phyloP scores from a whole-genome alignment of 2,329 filamentous ascomycete species.

The Cyphellophora europaea region DNA sequence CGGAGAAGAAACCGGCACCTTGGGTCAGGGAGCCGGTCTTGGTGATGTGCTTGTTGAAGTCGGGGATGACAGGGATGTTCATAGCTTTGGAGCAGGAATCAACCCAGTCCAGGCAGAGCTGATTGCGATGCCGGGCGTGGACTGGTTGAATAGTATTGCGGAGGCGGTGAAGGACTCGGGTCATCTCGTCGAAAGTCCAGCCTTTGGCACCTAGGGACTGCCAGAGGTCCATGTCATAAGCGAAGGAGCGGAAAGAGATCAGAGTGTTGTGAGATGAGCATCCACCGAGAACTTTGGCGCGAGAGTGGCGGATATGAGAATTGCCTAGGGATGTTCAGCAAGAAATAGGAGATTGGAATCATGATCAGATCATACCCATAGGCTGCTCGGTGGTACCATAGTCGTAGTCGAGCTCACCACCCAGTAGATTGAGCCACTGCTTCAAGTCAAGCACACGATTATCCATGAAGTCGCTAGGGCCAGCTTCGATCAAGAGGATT shows the following conservation, averaged over 20 bases:
- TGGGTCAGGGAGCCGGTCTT: slow-evolving; percentile 61
- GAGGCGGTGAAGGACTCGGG: slow-evolving; percentile 69
- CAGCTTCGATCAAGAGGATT: slow-evolving; percentile 76
- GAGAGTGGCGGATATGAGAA: slow-evolving; percentile 82
- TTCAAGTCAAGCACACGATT: slow-evolving; percentile 78
- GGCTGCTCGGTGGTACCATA: slow-evolving; percentile 85
- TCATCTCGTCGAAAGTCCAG: slow-evolving; percentile 81
- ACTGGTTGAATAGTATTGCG: slow-evolving; percentile 87
- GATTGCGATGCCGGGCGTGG: slow-evolving; percentile 74
- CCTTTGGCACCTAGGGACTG: slow-evolving; percentile 70
- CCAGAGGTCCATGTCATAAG: slow-evolving; percentile 82
- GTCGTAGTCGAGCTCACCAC: slow-evolving; percentile 83
- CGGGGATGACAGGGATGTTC: slow-evolving; percentile 68
- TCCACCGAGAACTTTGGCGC: slow-evolving; percentile 83
- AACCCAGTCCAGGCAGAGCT: slow-evolving; percentile 87
- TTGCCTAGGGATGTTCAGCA: slow-evolving; percentile 51
- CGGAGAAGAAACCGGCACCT: slow-evolving; percentile 81
- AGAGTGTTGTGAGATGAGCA: slow-evolving; percentile 92
- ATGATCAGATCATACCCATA: slow-evolving; percentile 55
- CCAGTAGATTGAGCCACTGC: slow-evolving; percentile 76
- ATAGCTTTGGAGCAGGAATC: slow-evolving; percentile 68
- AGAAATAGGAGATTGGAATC: no score
- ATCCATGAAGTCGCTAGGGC: slow-evolving; percentile 81
- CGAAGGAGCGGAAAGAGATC: slow-evolving; percentile 85
- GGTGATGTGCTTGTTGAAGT: slow-evolving; percentile 81